Evolutionary conservation across 305 asterid genomes (phyloP), one percentile per base, ranked within the genome.

Genomic region (Ajuga reptans): DNA sequence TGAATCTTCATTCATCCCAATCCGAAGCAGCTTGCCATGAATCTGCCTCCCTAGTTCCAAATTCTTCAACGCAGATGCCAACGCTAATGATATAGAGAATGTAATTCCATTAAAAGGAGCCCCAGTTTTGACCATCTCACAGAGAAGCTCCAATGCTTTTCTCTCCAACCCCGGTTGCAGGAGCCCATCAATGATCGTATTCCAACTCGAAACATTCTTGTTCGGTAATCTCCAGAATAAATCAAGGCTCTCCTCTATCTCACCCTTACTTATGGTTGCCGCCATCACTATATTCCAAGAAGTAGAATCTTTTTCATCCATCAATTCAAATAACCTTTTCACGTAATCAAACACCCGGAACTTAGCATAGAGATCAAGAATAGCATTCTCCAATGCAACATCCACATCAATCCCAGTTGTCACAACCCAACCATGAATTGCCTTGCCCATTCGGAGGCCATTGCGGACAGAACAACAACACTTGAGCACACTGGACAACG

Each of bases 271-370:
- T 17, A 86, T 43, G 27, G 72, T 70, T 17, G 84, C 83, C 21
- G 84, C 84, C 86, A 89, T 77, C 81, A 79, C 84, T 78, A 89
- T 84, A 67, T 89, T 89, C 95, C 96, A 89, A 12, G 96, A 87
- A 57, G 81, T 77, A 0, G 75, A 64, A 69, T 86, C 81, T 74
- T 57, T 89, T 34, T 42, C 79, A 36, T 31, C 78, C 93, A 86
- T 87, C 70, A 17, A 66, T 14, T 72, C 80, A 49, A 89, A 87
- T 11, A 86, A 77, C 53, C 78, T 72, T 6, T 71, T 68, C 41
- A 80, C 85, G 68, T 77, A 80, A 74, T 66, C 78, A 58, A 64
- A 77, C 54, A 56, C 64, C 18, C 81, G 79, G 62, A 72, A 78
- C 68, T 87, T 89, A 11, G 79, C 82, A 76, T 86, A 89, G 76